Conservation (phyloP, 2,329 filamentous ascomycete genomes). For the Calonectria honghensis region DNA sequence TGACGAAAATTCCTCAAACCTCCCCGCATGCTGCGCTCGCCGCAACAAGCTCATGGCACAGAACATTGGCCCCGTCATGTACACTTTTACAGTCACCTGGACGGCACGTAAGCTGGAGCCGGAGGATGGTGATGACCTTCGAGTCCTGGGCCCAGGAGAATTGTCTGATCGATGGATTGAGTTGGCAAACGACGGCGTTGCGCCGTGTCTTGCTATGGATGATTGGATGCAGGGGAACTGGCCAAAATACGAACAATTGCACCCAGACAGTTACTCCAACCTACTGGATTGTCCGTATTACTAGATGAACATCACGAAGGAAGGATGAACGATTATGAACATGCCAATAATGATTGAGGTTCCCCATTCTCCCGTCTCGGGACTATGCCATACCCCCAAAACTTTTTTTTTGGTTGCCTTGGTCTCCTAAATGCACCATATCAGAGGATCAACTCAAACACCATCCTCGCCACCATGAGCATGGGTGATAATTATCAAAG, state of each 20-base stretch:
- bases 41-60: slow-evolving; percentile 8
- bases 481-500: slow-evolving; percentile 1
- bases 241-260: slow-evolving; percentile 25
- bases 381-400: not conserved
- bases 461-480: not conserved
- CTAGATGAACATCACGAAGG: not conserved
- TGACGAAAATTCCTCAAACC: not conserved
- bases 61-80: slow-evolving; percentile 37
- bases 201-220: slow-evolving; percentile 2
- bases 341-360: slow-evolving; percentile 1
- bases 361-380: not conserved
- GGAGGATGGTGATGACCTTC: slow-evolving; percentile 33
- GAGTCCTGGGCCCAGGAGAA: slow-evolving; percentile 17
- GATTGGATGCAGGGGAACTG: slow-evolving; percentile 26
- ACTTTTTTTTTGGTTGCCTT: slow-evolving; percentile 11
- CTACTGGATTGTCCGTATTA: slow-evolving; percentile 18
- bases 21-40: slow-evolving; percentile 25
- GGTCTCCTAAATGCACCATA: slow-evolving; percentile 10
- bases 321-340: not conserved
- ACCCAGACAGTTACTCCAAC: slow-evolving; percentile 19
- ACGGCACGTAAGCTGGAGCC: slow-evolving; percentile 37
- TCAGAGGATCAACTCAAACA: slow-evolving; percentile 8
- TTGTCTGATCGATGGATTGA: slow-evolving; percentile 29
- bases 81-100: slow-evolving; percentile 42
- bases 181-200: slow-evolving; percentile 23